Evolutionary conservation across 2,329 filamentous ascomycete genomes (phyloP).

Genomic region (Ophiostoma triangulosporum): DNA sequence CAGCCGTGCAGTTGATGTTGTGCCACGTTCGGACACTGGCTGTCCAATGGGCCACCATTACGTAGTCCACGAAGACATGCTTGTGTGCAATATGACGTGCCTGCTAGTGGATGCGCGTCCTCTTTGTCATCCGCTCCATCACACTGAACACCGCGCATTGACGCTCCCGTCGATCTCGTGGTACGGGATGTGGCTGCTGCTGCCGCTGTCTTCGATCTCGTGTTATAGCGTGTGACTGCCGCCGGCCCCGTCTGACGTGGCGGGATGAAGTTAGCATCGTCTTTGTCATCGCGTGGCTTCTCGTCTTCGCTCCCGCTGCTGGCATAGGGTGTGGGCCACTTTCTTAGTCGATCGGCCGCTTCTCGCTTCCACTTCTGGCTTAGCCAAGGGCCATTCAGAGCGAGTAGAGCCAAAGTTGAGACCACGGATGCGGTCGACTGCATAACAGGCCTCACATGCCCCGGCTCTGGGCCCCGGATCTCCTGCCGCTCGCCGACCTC

Average conservation of each 20-base stretch:
- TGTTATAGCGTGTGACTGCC: neutral
- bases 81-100: constrained; percentile 6
- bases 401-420: neutral
- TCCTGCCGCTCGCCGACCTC: too few relatives aligned
- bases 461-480: neutral
- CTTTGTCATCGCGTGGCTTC: neutral
- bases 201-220: too few relatives aligned
- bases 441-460: neutral
- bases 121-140: too few relatives aligned
- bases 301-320: neutral
- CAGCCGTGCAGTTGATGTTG: neutral
- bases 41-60: constrained; percentile 2
- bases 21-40: constrained; percentile 5
- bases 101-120: neutral
- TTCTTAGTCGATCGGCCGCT: neutral
- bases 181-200: too few relatives aligned
- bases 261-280: too few relatives aligned
- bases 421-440: neutral
- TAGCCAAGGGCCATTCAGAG: neutral
- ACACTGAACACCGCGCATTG: too few relatives aligned
- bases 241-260: neutral
- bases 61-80: constrained; percentile 5
- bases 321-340: neutral
- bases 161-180: too few relatives aligned
- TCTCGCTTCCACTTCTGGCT: constrained; percentile 2